These are phyloP conservation scores for Rhododendron mucronatum DNA, from an alignment of 148 eudicot genomes.

Conservation along the genomic window DNA sequence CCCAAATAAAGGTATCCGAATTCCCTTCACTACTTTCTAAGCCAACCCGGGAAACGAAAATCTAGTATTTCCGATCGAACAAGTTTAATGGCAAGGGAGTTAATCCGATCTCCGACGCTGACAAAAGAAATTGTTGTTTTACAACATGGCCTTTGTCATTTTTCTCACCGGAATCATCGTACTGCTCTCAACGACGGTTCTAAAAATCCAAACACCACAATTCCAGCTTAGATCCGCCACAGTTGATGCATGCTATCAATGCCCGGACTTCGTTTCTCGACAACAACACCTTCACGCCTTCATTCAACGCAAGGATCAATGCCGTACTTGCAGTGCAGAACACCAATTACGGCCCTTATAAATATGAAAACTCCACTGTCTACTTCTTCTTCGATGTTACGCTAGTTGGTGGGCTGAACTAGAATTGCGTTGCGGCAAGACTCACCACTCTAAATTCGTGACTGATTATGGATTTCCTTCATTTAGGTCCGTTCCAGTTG, in stretches of 20 bases:
- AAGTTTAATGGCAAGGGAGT: too few species aligned
- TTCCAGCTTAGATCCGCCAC: background rate
- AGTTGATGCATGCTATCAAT: too few species aligned
- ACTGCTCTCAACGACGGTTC: conserved; percentile 2
- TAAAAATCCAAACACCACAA: conserved; percentile 11
- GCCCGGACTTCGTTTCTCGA: background rate
- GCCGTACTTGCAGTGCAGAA: conserved; percentile 15
- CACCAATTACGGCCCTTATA: background rate
- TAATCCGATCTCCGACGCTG: background rate
- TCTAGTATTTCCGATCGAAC: too few species aligned
- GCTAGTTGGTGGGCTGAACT: too few species aligned
- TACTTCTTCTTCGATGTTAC: background rate
- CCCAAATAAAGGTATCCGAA: too few species aligned
- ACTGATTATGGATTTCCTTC: too few species aligned
- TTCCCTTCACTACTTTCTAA: too few species aligned
- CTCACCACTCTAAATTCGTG: too few species aligned
- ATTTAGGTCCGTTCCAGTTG: too few species aligned
- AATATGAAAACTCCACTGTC: background rate
- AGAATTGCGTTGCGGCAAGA: too few species aligned
- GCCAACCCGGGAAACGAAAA: too few species aligned
- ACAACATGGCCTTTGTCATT: background rate
- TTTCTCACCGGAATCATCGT: conserved; percentile 1
- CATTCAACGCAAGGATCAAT: background rate
- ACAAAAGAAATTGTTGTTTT: background rate
- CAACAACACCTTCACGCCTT: too few species aligned